These are phyloP conservation scores for Sporisorium exsertum DNA, from an alignment of 1,284 basidiomycete species.

Conservation along the genomic window DNA sequence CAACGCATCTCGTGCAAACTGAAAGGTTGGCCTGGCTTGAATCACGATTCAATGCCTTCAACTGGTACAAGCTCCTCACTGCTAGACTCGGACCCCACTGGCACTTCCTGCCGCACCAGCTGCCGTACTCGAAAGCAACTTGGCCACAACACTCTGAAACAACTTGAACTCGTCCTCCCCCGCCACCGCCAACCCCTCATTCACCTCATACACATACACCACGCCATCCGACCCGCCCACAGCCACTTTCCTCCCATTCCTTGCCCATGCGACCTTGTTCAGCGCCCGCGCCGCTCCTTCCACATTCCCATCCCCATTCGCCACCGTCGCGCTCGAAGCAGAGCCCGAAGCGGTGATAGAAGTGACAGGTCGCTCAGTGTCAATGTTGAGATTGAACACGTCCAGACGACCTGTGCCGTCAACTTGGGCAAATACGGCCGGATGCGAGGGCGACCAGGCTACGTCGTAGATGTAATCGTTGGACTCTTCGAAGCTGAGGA, in stretches of 20 bases:
- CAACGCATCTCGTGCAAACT: no score
- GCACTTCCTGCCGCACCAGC: neutral
- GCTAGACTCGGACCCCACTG: neutral
- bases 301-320: neutral
- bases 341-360: constrained; percentile 1
- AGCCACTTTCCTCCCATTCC: constrained; percentile 84
- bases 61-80: neutral
- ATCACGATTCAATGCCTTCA: neutral
- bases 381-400: constrained; percentile 93
- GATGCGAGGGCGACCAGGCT: constrained; percentile 95
- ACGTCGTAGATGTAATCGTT: constrained; percentile 99
- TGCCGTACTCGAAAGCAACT: constrained; percentile 11
- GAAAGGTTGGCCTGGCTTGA: neutral
- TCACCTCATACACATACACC: constrained; percentile 83
- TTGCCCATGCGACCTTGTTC: constrained; percentile 96
- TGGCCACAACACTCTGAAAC: constrained; percentile 49
- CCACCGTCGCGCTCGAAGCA: neutral
- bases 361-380: constrained; percentile 76
- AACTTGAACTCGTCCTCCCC: constrained; percentile 53
- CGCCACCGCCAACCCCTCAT: constrained; percentile 33
- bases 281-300: constrained; percentile 73
- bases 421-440: constrained; percentile 90
- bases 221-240: constrained; percentile 91
- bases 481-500: constrained; percentile 82
- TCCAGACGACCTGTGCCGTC: constrained; percentile 96